Percentiles rank a stretch among this genome's conserved stretches.
These are phyloP conservation scores for Penicillium simplicissimum DNA, from an alignment of 495 filamentous ascomycete species.

Conservation along the genomic window DNA sequence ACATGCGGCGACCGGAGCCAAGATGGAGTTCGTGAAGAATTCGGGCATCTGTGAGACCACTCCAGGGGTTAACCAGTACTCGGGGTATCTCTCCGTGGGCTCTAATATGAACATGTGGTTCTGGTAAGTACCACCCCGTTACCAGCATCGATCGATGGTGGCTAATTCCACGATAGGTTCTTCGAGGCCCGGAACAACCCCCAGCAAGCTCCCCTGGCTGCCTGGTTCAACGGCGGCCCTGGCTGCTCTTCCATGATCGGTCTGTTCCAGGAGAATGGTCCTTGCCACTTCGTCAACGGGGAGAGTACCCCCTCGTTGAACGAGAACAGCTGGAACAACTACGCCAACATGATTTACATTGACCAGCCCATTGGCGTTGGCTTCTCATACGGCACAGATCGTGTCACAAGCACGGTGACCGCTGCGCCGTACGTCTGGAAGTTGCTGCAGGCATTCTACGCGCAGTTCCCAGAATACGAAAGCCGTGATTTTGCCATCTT, in stretches of 20 bases:
- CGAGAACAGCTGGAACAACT: not conserved
- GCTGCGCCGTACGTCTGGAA: constrained; percentile 58
- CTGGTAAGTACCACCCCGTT: constrained; percentile 33
- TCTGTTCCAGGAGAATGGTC: constrained; percentile 39
- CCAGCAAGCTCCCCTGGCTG: constrained; percentile 49
- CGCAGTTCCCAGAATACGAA: constrained; percentile 54
- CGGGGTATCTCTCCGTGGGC: constrained; percentile 55
- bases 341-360: constrained; percentile 40
- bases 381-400: constrained; percentile 51
- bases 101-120: constrained; percentile 58
- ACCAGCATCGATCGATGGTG: too few relatives aligned
- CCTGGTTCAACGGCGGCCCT: constrained; percentile 60
- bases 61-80: constrained; percentile 55
- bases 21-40: constrained; percentile 56
- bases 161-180: constrained; percentile 27
- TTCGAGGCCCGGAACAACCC: constrained; percentile 59
- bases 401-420: constrained; percentile 48
- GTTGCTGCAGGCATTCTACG: constrained; percentile 56
- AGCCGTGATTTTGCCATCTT: constrained; percentile 55
- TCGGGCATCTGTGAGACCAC: constrained; percentile 59
- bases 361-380: constrained; percentile 49
- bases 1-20: constrained; percentile 52
- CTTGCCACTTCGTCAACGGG: constrained; percentile 29
- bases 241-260: constrained; percentile 44
- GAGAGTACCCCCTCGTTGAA: constrained; percentile 3